Conservation (phyloP, 2,329 filamentous ascomycete species). For the Trichoderma sp. region DNA sequence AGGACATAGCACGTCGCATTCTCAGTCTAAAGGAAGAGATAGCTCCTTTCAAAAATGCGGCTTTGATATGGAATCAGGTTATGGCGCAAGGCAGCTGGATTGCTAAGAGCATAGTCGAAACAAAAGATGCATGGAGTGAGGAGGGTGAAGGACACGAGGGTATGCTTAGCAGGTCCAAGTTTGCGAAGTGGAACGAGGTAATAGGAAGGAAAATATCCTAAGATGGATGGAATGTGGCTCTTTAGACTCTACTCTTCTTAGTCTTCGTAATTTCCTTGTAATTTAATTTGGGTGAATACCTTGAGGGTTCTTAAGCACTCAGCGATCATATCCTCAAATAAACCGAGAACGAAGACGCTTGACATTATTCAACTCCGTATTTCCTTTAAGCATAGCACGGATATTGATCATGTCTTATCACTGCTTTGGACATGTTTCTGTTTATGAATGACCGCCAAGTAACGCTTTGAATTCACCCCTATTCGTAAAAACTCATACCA, state of each 20-base stretch:
- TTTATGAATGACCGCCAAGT: background rate
- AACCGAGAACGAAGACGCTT: background rate
- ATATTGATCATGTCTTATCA: background rate
- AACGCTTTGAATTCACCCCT: background rate
- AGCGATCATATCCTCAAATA: background rate
- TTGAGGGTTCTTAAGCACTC: background rate
- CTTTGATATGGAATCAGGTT: background rate
- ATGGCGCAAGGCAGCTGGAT: constrained; percentile 15
- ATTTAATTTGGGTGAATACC: background rate
- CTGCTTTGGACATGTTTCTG: background rate
- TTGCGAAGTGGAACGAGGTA: background rate
- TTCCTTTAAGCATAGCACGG: too few species aligned
- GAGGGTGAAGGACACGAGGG: background rate
- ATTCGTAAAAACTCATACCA: background rate
- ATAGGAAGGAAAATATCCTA: constrained; percentile 10
- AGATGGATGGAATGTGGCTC: background rate
- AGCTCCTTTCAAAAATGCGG: background rate
- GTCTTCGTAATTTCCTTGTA: background rate
- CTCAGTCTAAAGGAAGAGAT: background rate
- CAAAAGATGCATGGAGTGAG: background rate
- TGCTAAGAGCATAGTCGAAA: background rate
- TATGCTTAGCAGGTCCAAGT: constrained; percentile 2
- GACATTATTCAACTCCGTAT: background rate
- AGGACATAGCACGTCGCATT: background rate
- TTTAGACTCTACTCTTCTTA: background rate